Evolutionary conservation across 305 asterid species (phyloP), one percentile per base, ranked within the genome.

Genomic region (Fraxinus dipetala): DNA sequence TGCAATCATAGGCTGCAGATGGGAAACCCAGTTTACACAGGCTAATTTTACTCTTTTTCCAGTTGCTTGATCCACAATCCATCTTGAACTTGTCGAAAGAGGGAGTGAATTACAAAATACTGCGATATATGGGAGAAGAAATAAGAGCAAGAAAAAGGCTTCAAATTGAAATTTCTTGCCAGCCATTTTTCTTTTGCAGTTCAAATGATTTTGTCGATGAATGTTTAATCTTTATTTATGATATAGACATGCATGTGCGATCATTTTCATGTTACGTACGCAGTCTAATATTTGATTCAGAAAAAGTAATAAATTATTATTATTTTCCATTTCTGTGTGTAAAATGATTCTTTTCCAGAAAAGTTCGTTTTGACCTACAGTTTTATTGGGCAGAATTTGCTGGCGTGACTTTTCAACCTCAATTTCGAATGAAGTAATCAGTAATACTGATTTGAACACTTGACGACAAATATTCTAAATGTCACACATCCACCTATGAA

Each of bases 11-110:
- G 97, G 87, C 65, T 89, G 82, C 9, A 88, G 74, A 79, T 93
- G 97, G 77, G 87, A 91, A 2, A 87, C 90, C 98, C 97, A 92
- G 65, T 90, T 93, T 5, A 35, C 88, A 67, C 97, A 92, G 4
- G 83, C 77, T 20, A 94, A 86, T 79, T 92, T 94, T 9, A 92
- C 91, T 75, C 97, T 81, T 65, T 72, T 22, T 6, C 88, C 86
- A 2, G 54, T 36, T 28, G 76, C 24, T 5, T 76, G 75, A 31
- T 85, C 84, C 30, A 77, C 14, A 9, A 80, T 83, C 88, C 88
- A 83, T 72, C 88, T 76, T 11, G 86, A 80, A 6, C 31, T 70
- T 24, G 86, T 80, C 5, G 86, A 45, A 3, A 85, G 82, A 30
- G 84, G 83, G 24, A 83, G 78, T 0, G 83, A 32, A 40, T 67